Base-by-base conservation (phyloP, 2,329 filamentous ascomycete species). In the Zasmidium cellare region DNA sequence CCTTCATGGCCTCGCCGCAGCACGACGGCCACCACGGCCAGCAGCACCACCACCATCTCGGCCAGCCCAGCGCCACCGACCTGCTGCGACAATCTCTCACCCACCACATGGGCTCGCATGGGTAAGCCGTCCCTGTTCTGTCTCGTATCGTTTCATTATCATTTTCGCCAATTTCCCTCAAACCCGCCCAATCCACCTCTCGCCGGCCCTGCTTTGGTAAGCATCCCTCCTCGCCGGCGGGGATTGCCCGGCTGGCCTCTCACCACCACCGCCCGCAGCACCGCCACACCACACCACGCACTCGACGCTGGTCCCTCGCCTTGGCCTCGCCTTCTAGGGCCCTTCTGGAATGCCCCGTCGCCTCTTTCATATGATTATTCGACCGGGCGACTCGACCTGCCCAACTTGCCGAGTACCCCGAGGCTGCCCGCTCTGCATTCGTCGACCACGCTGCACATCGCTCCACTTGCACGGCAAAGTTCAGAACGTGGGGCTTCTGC, bases 11-110 rank as follows among this genome's bases (percentile, higher is more conserved):
- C 51, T 25, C 22, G 59, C 59, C 16, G 46, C 19, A 46, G 45
- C 22, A 66, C 22, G 56, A 63, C 47, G 56, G 75, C 63, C 77
- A 77, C 72, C 76, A 77, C 72, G 74, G 76, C 65, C 81, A 79
- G 31, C 46, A 56, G 51, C 50, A 61, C 23, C 53, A 55, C 48
- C 52, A 55, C 57, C 25, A 57, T 51, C 57, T 59, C 41, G 59
- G 57, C 53, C 65, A 73, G 67, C 75, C 79, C 66, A 77, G 77
- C 58, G 82, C 84, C 55, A 80, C 81, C 52, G 83, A 85, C 67
- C 74, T 84, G 72, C 74, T 84, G 68, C 79, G 83, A 68, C 84
- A 85, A 73, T 79, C 82, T 58, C 80, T 82, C 73, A 74, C 35
- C 12, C 35, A 41, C 35, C 35, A 41, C 16, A 41, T 41, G 35